phyloP scores from a whole-genome alignment of 768 basidiomycete genomes.

The Amanita subjunquillea region DNA sequence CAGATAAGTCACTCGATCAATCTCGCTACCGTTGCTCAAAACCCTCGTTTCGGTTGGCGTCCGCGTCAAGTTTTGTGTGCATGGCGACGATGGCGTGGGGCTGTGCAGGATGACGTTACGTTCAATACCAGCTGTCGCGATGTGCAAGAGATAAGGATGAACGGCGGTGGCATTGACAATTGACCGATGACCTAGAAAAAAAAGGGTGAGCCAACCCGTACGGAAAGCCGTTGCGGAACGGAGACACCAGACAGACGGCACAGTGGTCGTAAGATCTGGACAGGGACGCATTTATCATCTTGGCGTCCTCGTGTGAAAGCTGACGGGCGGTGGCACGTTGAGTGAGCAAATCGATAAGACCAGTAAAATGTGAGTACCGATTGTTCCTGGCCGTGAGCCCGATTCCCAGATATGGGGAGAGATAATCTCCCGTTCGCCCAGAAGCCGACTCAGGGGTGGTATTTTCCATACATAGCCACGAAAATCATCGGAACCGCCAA shows the following conservation, averaged over 20 bases:
- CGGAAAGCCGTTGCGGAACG: neutral
- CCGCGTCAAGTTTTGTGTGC: conserved; percentile 32
- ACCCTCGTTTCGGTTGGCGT: conserved; percentile 40
- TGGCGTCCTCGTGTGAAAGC: conserved; percentile 34
- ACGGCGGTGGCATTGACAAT: conserved; percentile 69
- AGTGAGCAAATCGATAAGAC: neutral
- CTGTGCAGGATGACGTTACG: conserved; percentile 60
- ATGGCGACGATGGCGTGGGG: conserved; percentile 44
- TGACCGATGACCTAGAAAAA: conserved; percentile 50
- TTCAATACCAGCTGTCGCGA: conserved; percentile 69
- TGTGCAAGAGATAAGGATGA: conserved; percentile 59
- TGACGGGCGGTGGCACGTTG: conserved; percentile 11
- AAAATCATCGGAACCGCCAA: conserved; percentile 80
- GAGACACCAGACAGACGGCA: conserved; percentile 45
- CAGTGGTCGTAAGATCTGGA: conserved; percentile 52
- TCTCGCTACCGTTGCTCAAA: conserved; percentile 23
- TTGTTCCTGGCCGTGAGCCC: conserved; percentile 20
- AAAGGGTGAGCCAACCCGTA: neutral
- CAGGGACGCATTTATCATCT: conserved; percentile 43
- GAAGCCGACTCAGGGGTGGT: conserved; percentile 37
- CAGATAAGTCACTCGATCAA: conserved; percentile 25
- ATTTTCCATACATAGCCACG: conserved; percentile 71
- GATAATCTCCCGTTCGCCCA: conserved; percentile 35
- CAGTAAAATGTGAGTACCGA: conserved; percentile 19
- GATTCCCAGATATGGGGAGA: conserved; percentile 34